Evolutionary conservation across 2,329 filamentous ascomycete genomes (phyloP).

Genomic region (Fusarium sp.): DNA sequence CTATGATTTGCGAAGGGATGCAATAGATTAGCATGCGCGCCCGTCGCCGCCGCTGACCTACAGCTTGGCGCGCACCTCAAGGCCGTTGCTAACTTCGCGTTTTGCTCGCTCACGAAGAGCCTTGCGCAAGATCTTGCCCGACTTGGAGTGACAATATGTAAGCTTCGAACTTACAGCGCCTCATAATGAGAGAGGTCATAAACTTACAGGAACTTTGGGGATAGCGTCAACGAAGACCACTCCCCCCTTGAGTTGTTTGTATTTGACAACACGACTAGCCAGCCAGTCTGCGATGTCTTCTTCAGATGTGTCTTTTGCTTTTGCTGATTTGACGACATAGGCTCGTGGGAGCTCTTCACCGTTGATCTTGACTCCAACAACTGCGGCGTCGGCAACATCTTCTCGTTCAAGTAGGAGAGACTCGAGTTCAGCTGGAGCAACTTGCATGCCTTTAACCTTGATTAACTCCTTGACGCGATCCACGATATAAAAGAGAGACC

Average conservation of each 20-base stretch:
- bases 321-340: slow-evolving; percentile 63
- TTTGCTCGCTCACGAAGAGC: slow-evolving; percentile 67
- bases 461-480: slow-evolving; percentile 77
- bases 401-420: slow-evolving; percentile 53
- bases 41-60: slow-evolving; percentile 42
- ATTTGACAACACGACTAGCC: slow-evolving; percentile 68
- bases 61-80: slow-evolving; percentile 47
- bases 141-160: slow-evolving; percentile 53
- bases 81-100: slow-evolving; percentile 60
- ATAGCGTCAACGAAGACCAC: slow-evolving; percentile 75
- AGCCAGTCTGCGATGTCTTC: slow-evolving; percentile 72
- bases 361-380: slow-evolving; percentile 68
- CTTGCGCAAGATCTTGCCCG: slow-evolving; percentile 75
- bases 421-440: slow-evolving; percentile 65
- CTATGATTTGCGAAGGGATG: slow-evolving; percentile 31
- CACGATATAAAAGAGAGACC: slow-evolving; percentile 71
- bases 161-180: slow-evolving; percentile 3
- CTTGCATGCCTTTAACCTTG: slow-evolving; percentile 70
- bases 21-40: slow-evolving; percentile 40
- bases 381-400: slow-evolving; percentile 70
- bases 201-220: slow-evolving; percentile 66
- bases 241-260: slow-evolving; percentile 77
- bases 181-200: not conserved
- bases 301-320: slow-evolving; percentile 32
- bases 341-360: slow-evolving; percentile 72